Conservation (phyloP, 2,329 filamentous ascomycete genomes). For the Macroventuria anomochaeta region DNA sequence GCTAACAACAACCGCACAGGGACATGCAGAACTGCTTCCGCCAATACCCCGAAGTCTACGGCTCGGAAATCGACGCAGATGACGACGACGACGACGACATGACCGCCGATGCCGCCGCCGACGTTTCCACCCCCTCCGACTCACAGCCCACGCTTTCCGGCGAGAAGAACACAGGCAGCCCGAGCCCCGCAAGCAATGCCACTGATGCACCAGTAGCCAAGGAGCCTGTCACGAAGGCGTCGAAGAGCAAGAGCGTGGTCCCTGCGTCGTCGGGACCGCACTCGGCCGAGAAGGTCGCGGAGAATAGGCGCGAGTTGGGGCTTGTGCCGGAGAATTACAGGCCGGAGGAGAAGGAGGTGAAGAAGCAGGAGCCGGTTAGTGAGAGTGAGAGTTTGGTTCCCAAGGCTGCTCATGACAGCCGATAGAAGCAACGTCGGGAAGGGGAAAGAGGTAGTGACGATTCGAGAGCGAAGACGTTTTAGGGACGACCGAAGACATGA, state of each 20-base stretch:
- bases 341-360: slow-evolving; percentile 20
- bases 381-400: slow-evolving; percentile 57
- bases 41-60: slow-evolving; percentile 90
- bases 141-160: background rate
- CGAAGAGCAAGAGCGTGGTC: slow-evolving; percentile 12
- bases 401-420: slow-evolving; percentile 57
- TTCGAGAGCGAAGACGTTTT: too few relatives aligned
- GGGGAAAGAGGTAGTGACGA: too few relatives aligned
- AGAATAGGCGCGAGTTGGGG: slow-evolving; percentile 19
- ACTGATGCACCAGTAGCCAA: background rate
- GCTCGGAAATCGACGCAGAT: slow-evolving; percentile 83
- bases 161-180: background rate
- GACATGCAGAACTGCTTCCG: slow-evolving; percentile 98
- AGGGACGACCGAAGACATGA: too few relatives aligned
- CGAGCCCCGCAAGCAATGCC: background rate
- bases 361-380: slow-evolving; percentile 44
- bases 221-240: background rate
- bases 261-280: slow-evolving; percentile 18
- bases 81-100: slow-evolving; percentile 72
- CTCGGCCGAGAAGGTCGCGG: slow-evolving; percentile 16
- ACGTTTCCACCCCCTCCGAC: slow-evolving; percentile 5
- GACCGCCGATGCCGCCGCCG: slow-evolving; percentile 25
- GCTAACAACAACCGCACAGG: slow-evolving; percentile 56
- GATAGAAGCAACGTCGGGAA: too few relatives aligned
- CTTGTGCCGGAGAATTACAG: slow-evolving; percentile 32